phyloP scores from a whole-genome alignment of 2,329 filamentous ascomycete species.

The Cladosporium sp. region DNA sequence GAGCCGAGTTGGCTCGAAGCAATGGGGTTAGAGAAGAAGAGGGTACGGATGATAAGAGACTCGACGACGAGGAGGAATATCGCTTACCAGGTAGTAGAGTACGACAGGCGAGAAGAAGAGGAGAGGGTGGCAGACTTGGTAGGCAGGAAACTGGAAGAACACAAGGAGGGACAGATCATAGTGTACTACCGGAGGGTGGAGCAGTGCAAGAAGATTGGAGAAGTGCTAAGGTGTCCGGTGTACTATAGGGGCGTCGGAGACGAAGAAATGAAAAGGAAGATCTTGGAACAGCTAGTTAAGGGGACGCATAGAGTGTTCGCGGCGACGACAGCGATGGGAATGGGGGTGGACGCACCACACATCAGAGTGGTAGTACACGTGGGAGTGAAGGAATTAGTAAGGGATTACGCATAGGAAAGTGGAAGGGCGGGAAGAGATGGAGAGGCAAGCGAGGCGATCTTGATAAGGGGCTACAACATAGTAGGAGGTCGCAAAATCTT shows the following conservation, averaged over 20 bases:
- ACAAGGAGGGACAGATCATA: not conserved
- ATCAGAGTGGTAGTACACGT: conserved; percentile 1
- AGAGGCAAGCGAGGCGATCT: not conserved
- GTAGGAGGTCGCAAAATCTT: not conserved
- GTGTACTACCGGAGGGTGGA: not conserved
- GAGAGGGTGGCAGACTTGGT: not conserved
- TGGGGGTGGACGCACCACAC: not conserved
- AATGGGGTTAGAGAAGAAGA: not conserved
- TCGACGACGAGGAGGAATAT: not conserved
- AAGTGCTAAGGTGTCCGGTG: not conserved
- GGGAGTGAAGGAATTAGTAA: not conserved
- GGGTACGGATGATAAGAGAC: not conserved
- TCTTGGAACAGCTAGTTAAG: not conserved
- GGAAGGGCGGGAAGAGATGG: conserved; percentile 1
- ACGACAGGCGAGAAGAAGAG: not conserved
- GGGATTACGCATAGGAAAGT: not conserved
- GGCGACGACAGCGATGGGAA: not conserved
- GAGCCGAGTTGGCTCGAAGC: not conserved
- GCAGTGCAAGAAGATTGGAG: not conserved
- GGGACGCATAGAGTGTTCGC: not conserved
- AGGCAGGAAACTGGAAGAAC: not conserved
- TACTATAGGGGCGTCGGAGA: not conserved
- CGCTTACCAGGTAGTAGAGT: not conserved
- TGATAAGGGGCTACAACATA: not conserved
- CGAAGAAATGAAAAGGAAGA: not conserved